Evolutionary conservation across 1,284 basidiomycete species (phyloP).

Genomic region (Fomitopsis schrenkii): DNA sequence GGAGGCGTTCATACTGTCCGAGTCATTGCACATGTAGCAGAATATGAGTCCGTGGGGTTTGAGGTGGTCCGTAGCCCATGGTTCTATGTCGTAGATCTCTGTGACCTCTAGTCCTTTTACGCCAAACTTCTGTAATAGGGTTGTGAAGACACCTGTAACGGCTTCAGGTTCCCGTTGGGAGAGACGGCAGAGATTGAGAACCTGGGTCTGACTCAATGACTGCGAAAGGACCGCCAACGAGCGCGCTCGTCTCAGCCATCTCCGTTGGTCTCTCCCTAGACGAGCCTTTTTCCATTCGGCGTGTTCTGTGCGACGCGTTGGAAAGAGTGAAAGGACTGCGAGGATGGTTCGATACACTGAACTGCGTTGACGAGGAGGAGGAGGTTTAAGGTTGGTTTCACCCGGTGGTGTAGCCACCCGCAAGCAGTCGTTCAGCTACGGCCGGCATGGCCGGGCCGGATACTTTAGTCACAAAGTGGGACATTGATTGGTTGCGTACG

Average conservation of each 20-base stretch:
- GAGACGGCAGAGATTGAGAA: conserved; percentile 2
- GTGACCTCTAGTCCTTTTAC: conserved; percentile 47
- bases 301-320: too few relatives aligned
- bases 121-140: conserved; percentile 48
- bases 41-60: conserved; percentile 51
- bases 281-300: neutral
- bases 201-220: conserved; percentile 64
- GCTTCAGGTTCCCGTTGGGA: neutral
- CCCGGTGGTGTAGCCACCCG: too few relatives aligned
- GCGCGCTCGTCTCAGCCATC: conserved; percentile 26
- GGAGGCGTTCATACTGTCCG: conserved; percentile 28
- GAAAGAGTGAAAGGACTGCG: too few relatives aligned
- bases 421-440: too few relatives aligned
- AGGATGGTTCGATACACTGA: too few relatives aligned
- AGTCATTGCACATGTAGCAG: conserved; percentile 54
- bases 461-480: too few relatives aligned
- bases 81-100: conserved; percentile 58
- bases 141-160: conserved; percentile 53
- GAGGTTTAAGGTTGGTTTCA: too few relatives aligned
- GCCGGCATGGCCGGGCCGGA: too few relatives aligned
- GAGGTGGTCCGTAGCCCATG: conserved; percentile 55
- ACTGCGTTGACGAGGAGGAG: too few relatives aligned
- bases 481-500: too few relatives aligned
- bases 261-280: neutral
- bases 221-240: conserved; percentile 53